Conservation (phyloP, 148 eudicot species). For the Rhododendron vialii region DNA sequence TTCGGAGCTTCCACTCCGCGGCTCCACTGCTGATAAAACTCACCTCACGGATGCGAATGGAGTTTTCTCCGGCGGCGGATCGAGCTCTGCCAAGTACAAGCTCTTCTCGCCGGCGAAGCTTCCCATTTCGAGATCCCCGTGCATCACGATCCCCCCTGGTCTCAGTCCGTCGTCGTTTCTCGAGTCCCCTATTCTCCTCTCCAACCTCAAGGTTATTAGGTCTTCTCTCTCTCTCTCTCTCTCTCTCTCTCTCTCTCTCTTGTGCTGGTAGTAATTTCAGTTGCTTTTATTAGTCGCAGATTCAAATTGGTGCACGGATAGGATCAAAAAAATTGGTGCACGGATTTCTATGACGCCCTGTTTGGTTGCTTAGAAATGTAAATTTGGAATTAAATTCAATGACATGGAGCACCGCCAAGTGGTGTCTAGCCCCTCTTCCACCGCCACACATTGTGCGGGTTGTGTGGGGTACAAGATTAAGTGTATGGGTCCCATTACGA, state of each 20-base stretch:
- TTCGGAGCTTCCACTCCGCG: conserved; percentile 5
- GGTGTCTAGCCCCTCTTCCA: neutral
- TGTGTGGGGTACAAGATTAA: too few species aligned
- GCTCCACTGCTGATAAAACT: neutral
- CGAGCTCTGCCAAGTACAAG: conserved; percentile 50
- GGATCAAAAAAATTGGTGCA: too few species aligned
- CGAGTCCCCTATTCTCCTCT: conserved; percentile 90
- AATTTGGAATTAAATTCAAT: neutral
- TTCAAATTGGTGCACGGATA: too few species aligned
- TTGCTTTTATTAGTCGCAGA: too few species aligned
- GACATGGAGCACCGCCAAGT: neutral
- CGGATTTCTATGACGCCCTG: neutral
- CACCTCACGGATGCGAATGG: conserved; percentile 10
- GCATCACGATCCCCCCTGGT: conserved; percentile 71
- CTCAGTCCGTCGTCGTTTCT: conserved; percentile 92
- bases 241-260: neutral
- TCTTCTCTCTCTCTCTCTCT: neutral
- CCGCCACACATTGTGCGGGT: neutral
- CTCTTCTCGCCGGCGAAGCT: conserved; percentile 92
- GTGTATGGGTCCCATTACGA: too few species aligned
- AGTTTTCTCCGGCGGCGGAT: conserved; percentile 13
- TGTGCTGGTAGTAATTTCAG: neutral
- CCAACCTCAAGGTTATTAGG: conserved; percentile 76
- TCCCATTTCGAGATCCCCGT: conserved; percentile 75
- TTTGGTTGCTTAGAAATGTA: conserved; percentile 1